phyloP scores from a whole-genome alignment of 202 grass and related monocot genomes.

The Setaria italica region DNA sequence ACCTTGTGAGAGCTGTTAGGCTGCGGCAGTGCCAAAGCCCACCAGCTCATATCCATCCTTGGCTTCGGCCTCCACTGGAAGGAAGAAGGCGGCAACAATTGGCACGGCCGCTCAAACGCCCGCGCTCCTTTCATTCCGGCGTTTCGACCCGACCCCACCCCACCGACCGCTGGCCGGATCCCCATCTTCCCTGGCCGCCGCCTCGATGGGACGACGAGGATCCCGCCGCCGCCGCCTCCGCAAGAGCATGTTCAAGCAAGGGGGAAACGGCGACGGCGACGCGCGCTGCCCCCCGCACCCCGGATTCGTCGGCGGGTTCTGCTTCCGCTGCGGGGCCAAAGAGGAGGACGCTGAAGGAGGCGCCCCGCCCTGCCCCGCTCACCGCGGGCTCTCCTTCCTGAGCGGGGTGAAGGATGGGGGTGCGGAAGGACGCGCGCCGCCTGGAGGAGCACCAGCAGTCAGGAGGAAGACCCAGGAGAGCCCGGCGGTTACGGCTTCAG shows the following conservation, averaged over 20 bases:
- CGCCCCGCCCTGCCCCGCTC: too few relatives aligned
- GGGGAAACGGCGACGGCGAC: neutral
- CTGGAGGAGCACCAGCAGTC: neutral
- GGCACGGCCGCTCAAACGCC: conserved; percentile 13
- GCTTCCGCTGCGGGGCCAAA: neutral
- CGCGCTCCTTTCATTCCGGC: conserved; percentile 27
- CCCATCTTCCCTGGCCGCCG: neutral
- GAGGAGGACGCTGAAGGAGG: neutral
- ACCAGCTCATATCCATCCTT: neutral
- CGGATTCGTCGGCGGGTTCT: neutral
- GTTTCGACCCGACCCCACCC: neutral
- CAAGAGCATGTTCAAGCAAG: neutral
- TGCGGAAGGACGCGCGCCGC: neutral
- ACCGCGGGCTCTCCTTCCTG: neutral
- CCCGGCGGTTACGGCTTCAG: neutral
- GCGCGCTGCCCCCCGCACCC: neutral
- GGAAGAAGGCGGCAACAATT: neutral
- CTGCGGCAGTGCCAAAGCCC: neutral
- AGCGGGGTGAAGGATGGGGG: neutral
- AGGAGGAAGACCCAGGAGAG: neutral
- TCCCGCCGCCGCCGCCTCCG: neutral
- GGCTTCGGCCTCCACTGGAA: too few relatives aligned
- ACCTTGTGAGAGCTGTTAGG: neutral
- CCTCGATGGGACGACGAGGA: neutral
- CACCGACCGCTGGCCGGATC: neutral